phyloP scores from a whole-genome alignment of 2,329 filamentous ascomycete species.

The Xylaria arbuscula region DNA sequence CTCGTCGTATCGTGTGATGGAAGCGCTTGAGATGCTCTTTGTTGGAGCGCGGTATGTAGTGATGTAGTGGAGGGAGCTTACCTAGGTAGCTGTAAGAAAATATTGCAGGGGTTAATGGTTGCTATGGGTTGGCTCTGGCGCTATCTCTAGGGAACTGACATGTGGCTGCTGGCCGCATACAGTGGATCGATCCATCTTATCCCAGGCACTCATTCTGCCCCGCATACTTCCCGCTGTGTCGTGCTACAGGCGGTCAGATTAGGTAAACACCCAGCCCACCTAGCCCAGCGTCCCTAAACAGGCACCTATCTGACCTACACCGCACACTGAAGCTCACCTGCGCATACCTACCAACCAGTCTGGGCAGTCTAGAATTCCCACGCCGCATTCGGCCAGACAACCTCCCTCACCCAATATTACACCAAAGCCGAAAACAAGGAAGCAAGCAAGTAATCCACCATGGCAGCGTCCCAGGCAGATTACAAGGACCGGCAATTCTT shows the following conservation, averaged over 20 bases:
- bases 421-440: not conserved
- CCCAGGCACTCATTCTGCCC: too few relatives aligned
- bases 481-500: slow-evolving; percentile 93
- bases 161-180: too few relatives aligned
- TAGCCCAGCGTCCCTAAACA: too few relatives aligned
- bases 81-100: slow-evolving; percentile 29
- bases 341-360: not conserved
- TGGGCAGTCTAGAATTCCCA: not conserved
- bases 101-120: slow-evolving; percentile 36
- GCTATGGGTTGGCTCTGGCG: slow-evolving; percentile 17
- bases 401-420: not conserved
- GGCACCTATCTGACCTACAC: not conserved
- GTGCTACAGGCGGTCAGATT: not conserved
- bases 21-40: slow-evolving; percentile 17
- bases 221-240: too few relatives aligned
- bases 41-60: slow-evolving; percentile 5
- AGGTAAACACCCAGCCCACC: not conserved
- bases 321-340: slow-evolving; percentile 7
- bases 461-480: slow-evolving; percentile 65
- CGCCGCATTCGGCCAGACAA: slow-evolving; percentile 15
- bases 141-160: not conserved
- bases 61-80: not conserved
- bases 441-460: slow-evolving; percentile 28
- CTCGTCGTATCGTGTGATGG: slow-evolving; percentile 12
- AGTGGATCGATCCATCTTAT: too few relatives aligned